Base-by-base conservation (phyloP, 1,284 basidiomycete species). In the Uromyces viciae-fabae region DNA sequence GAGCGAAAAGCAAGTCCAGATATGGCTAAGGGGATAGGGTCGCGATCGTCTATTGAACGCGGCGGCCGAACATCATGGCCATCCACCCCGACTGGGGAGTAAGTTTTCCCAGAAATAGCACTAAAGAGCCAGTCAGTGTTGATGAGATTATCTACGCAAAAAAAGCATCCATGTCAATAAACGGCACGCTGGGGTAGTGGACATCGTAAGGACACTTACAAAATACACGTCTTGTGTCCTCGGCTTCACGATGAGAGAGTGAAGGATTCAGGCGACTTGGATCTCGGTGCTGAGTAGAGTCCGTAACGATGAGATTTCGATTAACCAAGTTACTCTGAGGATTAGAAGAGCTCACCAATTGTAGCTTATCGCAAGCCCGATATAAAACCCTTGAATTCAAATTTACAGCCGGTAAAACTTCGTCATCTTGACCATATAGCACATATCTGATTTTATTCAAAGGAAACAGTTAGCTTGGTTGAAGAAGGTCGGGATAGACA, bases 81-180 rank as follows among this genome's bases (percentile, higher is more conserved):
- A 74, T 74, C 71, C 9, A 74, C 52, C 43, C 66, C 68, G 3
- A 81, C 69, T 11, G 78, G 78, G 33, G 78, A 81, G 56, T 81
- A 81, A 15, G 78, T 81, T 56, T 74, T 81, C 42, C 78, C 78
- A 8, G 43, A 49, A 38, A 81, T 81, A 15, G 78, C 78, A 60
- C 69, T 81, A 22, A 81, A 81, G 5, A 81, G 71, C 78, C 78
- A 81, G 40, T 81, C 78, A 31, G 78, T 81, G 58, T 81, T 81
- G 22, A 81, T 46, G 22, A 81, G 49, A 56, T 62, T 81, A 33
- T 81, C 78, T 81, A 46, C 14, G 54, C 14, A 66, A n/a, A 22
- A n/a, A 54, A 19, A 25, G 36, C 38, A 31, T 40, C 11, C 9
- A 14, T 25, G 25, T 58, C 22, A 52, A 42, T 40, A 14, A 60